These are phyloP conservation scores for Tetradesmus lagerheimii DNA, from an alignment of 139 green algal species.

Conservation along the genomic window DNA sequence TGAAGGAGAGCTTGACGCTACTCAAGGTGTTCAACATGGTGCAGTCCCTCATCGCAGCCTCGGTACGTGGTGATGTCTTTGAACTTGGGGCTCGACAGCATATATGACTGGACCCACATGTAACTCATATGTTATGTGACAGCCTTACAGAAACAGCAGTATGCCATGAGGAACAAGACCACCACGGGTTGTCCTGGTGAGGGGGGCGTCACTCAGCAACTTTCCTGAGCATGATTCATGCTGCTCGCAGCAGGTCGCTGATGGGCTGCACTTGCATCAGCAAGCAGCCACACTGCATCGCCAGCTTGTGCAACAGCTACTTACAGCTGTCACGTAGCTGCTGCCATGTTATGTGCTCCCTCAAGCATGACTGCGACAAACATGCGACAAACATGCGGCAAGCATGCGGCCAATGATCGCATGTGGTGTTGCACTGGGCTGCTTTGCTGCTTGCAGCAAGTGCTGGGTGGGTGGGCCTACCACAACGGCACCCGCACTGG, in stretches of 20 bases:
- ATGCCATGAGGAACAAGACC: too few relatives aligned
- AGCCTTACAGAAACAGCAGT: too few relatives aligned
- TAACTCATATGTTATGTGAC: too few relatives aligned
- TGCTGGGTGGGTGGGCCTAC: conserved; percentile 34
- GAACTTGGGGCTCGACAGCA: neutral
- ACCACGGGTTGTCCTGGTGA: too few relatives aligned
- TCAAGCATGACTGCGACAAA: too few relatives aligned
- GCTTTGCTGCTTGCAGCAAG: neutral
- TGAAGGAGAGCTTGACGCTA: conserved; percentile 31
- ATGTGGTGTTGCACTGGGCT: neutral
- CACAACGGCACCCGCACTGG: conserved; percentile 19
- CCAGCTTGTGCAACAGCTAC: too few relatives aligned
- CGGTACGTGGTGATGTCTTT: neutral
- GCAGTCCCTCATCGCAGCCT: conserved; percentile 5
- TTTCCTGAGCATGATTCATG: neutral
- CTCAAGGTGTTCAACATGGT: conserved; percentile 49
- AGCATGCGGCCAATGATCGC: neutral
- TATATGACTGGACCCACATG: too few relatives aligned
- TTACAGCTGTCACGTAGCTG: too few relatives aligned
- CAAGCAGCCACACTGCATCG: too few relatives aligned
- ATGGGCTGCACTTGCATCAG: neutral
- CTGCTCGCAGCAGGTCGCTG: neutral
- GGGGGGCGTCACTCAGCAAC: neutral
- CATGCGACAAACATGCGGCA: too few relatives aligned
- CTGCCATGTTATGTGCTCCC: too few relatives aligned